A percentile compares a stretch with the other conserved stretches of the same genome.
phyloP scores from a whole-genome alignment of 495 filamentous ascomycete genomes.

The Extremus antarcticus region DNA sequence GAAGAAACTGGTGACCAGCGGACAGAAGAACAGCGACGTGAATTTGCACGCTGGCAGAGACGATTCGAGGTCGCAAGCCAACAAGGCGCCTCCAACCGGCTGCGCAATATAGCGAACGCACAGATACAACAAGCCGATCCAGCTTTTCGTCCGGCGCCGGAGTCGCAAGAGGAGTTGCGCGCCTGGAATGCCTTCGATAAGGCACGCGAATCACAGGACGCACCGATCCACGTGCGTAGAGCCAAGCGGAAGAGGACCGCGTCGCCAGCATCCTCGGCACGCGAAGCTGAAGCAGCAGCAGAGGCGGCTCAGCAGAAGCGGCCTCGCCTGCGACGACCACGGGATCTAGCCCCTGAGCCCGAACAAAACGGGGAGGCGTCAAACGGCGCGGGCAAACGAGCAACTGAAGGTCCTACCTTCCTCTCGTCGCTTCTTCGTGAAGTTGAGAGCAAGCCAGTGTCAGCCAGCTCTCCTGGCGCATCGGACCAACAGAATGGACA shows the following conservation, averaged over 20 bases:
- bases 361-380: constrained; percentile 33
- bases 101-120: constrained; percentile 46
- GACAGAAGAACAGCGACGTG: constrained; percentile 45
- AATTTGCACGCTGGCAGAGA: constrained; percentile 65
- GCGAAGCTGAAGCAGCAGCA: constrained; percentile 39
- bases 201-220: constrained; percentile 49
- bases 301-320: constrained; percentile 73
- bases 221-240: constrained; percentile 33
- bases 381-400: constrained; percentile 19
- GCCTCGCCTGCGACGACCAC: constrained; percentile 54
- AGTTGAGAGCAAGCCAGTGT: constrained; percentile 58
- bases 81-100: constrained; percentile 50
- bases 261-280: constrained; percentile 53
- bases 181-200: constrained; percentile 88
- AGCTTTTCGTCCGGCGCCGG: constrained; percentile 42
- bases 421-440: constrained; percentile 75
- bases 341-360: constrained; percentile 36
- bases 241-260: constrained; percentile 68
- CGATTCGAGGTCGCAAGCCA: constrained; percentile 68
- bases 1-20: constrained; percentile 50
- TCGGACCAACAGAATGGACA: constrained; percentile 14
- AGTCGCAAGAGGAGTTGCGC: constrained; percentile 65
- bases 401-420: constrained; percentile 49
- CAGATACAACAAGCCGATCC: constrained; percentile 12
- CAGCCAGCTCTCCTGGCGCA: constrained; percentile 26